These are phyloP conservation scores for Albophoma yamanashiensis DNA, from an alignment of 2,329 filamentous ascomycete species.

Conservation along the genomic window DNA sequence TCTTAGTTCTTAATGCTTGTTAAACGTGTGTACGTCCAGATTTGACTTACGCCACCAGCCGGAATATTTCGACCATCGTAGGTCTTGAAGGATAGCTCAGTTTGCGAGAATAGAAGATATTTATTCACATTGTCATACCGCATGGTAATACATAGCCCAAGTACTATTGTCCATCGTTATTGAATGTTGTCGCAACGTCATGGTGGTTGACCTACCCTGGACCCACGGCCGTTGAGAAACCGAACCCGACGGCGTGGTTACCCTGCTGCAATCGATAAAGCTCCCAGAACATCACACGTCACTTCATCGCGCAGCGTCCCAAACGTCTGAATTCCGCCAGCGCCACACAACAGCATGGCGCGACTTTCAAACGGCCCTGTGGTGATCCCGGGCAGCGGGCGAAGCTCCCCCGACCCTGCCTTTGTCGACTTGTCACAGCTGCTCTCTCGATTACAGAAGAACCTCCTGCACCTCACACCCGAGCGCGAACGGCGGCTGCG, in stretches of 20 bases:
- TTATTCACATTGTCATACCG: too few species aligned
- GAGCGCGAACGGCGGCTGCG: slow-evolving; percentile 47
- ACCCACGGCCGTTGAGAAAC: neutral
- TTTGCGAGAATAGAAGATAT: too few species aligned
- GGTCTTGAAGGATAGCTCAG: too few species aligned
- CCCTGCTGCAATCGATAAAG: neutral
- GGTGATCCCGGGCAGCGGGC: slow-evolving; percentile 6
- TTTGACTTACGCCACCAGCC: too few species aligned
- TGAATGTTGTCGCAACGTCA: neutral
- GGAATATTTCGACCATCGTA: too few species aligned
- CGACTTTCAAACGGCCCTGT: slow-evolving; percentile 11
- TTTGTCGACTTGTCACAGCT: slow-evolving; percentile 49
- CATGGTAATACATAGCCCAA: too few species aligned
- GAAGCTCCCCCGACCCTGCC: slow-evolving; percentile 16
- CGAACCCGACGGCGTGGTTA: neutral
- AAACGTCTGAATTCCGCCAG: neutral
- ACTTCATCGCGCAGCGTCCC: neutral
- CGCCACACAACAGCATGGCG: slow-evolving; percentile 12
- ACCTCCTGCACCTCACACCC: slow-evolving; percentile 49
- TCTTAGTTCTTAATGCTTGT: neutral
- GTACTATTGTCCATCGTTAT: neutral
- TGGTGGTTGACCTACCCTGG: neutral
- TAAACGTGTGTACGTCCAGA: too few species aligned
- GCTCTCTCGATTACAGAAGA: slow-evolving; percentile 54
- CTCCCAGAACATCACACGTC: neutral